These are phyloP conservation scores for Drechslerella coelobrocha DNA, from an alignment of 2,329 filamentous ascomycete species.

Conservation along the genomic window DNA sequence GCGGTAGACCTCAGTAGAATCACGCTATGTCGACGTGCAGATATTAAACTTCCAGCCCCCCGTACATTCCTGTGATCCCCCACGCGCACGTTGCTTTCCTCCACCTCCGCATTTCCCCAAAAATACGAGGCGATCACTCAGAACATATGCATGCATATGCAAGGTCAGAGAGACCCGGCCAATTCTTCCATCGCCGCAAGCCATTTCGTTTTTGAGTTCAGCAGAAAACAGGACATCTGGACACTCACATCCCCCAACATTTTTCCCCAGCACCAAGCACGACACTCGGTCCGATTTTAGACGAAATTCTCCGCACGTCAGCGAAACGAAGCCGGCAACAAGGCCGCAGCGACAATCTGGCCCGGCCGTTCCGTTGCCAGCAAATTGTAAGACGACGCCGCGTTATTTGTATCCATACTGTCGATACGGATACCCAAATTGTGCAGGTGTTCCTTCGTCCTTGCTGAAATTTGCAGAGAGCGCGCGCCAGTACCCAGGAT, in stretches of 20 bases:
- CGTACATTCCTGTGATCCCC: conserved; percentile 23
- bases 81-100: conserved; percentile 21
- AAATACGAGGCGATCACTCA: conserved; percentile 49
- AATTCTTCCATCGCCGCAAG: conserved; percentile 10
- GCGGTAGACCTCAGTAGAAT: conserved; percentile 6
- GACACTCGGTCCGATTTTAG: conserved; percentile 12
- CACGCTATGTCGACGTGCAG: conserved; percentile 1
- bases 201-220: background rate
- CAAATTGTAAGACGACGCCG: conserved; percentile 91
- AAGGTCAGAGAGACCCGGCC: conserved; percentile 34
- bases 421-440: conserved; percentile 84
- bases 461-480: conserved; percentile 77
- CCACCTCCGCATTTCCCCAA: conserved; percentile 36
- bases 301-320: conserved; percentile 35
- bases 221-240: background rate
- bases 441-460: conserved; percentile 74
- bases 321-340: conserved; percentile 63
- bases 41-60: conserved; percentile 6
- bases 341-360: conserved; percentile 80
- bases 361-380: conserved; percentile 92
- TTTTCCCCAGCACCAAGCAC: background rate
- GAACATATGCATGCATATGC: conserved; percentile 46
- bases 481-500: conserved; percentile 83
- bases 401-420: conserved; percentile 89
- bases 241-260: background rate